Evolutionary conservation across 179 eudicot genomes (phyloP), one percentile per base, ranked within the genome.

Genomic region (Vitellaria paradoxa): DNA sequence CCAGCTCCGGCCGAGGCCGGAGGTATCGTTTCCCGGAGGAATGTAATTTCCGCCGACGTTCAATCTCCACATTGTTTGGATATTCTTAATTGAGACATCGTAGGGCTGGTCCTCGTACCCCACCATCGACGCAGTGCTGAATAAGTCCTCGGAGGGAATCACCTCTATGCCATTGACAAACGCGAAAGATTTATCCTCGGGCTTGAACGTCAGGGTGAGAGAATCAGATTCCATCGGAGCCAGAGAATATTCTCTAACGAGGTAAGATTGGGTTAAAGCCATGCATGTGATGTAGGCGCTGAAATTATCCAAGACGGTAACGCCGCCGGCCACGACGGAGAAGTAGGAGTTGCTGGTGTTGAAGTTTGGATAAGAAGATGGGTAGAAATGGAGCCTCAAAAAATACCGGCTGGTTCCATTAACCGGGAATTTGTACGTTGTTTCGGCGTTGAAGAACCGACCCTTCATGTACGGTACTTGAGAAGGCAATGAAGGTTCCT

Each of bases 121-220:
- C 3, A 91, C 91, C 65, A 92, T 61, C 0, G 17, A 8, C 0
- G 77, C 49, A 70, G 77, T 14, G 85, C 86, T 9, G 3, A 93
- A 86, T 0, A 96, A 1, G 7, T 82, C 70, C 0, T 96, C 94
- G 0, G 82, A 66, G 0, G 90, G 84, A 59, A 96, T 82, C 52
- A 96, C 70, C 83, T 96, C 99, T 15, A 96, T 91, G 0, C 97
- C 99, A 63, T 96, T 96, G n/a, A 96, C 77, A 65, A 93, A 96
- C 0, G 90, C 92, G 46, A 93, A 94, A 0, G 94, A 82, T 2
- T 75, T 76, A 65, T 85, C 81, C n/a, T 86, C 87, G 0, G 88
- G 84, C 87, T 84, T 89, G 76, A 96, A 88, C 0, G 81, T 79
- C 45, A 96, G 5, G 2, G 76, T 88, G 63, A 96, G 76, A 0